Percentiles rank a stretch among this genome's conserved stretches.
phyloP scores from a whole-genome alignment of 345 rosid genomes.

The Eucalyptus polybractea region DNA sequence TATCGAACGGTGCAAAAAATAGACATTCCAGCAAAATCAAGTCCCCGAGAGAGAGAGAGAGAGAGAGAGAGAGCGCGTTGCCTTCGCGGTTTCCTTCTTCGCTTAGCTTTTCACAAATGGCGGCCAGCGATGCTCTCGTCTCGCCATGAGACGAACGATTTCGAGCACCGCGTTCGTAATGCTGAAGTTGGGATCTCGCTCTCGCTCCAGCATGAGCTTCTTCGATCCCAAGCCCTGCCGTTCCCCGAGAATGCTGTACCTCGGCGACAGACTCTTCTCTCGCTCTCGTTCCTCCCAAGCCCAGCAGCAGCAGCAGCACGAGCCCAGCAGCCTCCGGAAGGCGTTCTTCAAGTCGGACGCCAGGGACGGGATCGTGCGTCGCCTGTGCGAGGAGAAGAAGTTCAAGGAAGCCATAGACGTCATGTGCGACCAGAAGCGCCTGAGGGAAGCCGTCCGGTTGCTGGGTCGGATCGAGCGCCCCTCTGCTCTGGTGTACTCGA shows the following conservation, averaged over 20 bases:
- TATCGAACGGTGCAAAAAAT: no score
- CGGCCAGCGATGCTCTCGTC: background rate
- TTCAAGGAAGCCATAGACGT: slow-evolving; percentile 54
- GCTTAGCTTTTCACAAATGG: background rate
- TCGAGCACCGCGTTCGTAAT: background rate
- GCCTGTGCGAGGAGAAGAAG: slow-evolving; percentile 26
- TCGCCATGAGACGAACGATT: background rate
- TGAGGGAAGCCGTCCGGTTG: slow-evolving; percentile 41
- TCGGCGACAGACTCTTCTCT: background rate
- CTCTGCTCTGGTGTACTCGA: slow-evolving; percentile 52
- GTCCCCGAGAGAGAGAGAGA: background rate
- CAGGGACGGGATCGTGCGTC: slow-evolving; percentile 12
- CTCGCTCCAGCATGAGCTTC: slow-evolving; percentile 4
- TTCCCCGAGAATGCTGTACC: background rate
- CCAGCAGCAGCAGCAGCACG: background rate
- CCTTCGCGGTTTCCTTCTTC: background rate
- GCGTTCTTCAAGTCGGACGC: slow-evolving; percentile 25
- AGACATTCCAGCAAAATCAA: background rate
- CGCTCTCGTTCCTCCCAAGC: slow-evolving; percentile 15
- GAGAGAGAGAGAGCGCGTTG: background rate
- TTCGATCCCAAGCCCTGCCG: background rate
- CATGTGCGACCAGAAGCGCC: slow-evolving; percentile 39
- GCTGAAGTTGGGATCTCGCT: background rate
- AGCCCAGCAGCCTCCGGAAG: background rate
- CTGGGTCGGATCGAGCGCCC: slow-evolving; percentile 38